phyloP scores from a whole-genome alignment of 805 yeast species.

The Candida manassasensis region DNA sequence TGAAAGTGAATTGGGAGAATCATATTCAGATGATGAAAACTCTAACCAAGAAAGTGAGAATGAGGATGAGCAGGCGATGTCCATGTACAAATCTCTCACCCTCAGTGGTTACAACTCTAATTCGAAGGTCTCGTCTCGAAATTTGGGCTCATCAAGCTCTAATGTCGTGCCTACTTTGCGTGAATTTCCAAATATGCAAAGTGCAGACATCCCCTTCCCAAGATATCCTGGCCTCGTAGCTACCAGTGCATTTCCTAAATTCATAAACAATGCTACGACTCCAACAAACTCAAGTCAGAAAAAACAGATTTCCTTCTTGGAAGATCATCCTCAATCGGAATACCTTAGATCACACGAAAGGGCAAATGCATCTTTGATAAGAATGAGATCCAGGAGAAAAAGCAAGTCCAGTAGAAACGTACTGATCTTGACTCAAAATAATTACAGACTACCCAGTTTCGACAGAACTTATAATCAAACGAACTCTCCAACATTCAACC shows the following conservation, averaged over 20 bases:
- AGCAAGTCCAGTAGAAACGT: slow-evolving; percentile 37
- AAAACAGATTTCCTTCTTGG: slow-evolving; percentile 14
- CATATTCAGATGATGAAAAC: slow-evolving; percentile 9
- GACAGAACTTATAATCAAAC: slow-evolving; percentile 13
- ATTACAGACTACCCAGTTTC: slow-evolving; percentile 17
- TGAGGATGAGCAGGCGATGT: slow-evolving; percentile 69
- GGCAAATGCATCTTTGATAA: slow-evolving; percentile 59
- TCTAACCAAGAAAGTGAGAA: slow-evolving; percentile 34
- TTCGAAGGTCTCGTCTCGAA: slow-evolving; percentile 19
- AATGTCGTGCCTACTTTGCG: slow-evolving; percentile 37
- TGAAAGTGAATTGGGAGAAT: slow-evolving; percentile 35
- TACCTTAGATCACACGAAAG: slow-evolving; percentile 48
- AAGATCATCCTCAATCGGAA: slow-evolving; percentile 25
- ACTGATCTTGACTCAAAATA: slow-evolving; percentile 21
- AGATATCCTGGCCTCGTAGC: slow-evolving; percentile 11
- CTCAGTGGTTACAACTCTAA: slow-evolving; percentile 19
- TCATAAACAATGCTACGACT: slow-evolving; percentile 1
- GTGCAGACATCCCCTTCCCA: slow-evolving; percentile 24
- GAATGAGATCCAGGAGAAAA: slow-evolving; percentile 57
- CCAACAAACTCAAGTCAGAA: slow-evolving; percentile 2
- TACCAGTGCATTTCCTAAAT: slow-evolving; percentile 5
- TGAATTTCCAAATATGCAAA: slow-evolving; percentile 36
- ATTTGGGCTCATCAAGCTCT: slow-evolving; percentile 15
- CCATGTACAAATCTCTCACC: slow-evolving; percentile 53
- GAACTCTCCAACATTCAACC: slow-evolving; percentile 17